A percentile compares a stretch with the other conserved stretches of the same genome.
Evolutionary conservation across 495 filamentous ascomycete genomes (phyloP).

Genomic region (Xylaria nigripes): DNA sequence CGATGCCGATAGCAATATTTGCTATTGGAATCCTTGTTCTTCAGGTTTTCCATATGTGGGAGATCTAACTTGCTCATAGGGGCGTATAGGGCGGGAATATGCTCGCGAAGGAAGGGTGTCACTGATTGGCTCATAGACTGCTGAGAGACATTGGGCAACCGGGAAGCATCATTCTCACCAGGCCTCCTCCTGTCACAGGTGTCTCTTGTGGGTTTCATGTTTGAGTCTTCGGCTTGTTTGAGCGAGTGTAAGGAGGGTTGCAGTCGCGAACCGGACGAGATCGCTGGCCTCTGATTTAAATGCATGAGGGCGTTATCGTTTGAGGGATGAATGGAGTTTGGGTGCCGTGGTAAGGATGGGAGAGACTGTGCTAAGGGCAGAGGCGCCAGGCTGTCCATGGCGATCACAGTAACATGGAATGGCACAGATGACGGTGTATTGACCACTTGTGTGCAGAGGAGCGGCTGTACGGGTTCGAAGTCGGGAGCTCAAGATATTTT

Average conservation of each 20-base stretch:
- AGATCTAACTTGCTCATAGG: slow-evolving; percentile 47
- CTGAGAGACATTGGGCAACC: slow-evolving; percentile 38
- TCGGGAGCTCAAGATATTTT: background rate
- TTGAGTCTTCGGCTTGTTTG: slow-evolving; percentile 11
- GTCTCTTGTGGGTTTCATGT: slow-evolving; percentile 26
- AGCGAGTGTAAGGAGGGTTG: background rate
- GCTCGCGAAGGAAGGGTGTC: slow-evolving; percentile 74
- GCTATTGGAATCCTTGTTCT: slow-evolving; percentile 58
- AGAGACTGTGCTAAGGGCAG: background rate
- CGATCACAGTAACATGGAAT: background rate
- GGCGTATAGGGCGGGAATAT: slow-evolving; percentile 78
- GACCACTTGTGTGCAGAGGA: background rate
- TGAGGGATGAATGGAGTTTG: background rate
- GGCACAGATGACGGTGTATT: background rate
- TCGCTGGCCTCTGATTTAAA: slow-evolving; percentile 7
- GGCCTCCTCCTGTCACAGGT: slow-evolving; percentile 34
- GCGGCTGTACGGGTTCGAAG: background rate
- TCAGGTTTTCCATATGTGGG: slow-evolving; percentile 29
- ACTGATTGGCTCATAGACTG: slow-evolving; percentile 49
- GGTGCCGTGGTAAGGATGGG: background rate
- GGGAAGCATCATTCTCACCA: slow-evolving; percentile 32
- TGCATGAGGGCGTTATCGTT: background rate
- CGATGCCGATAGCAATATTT: slow-evolving; percentile 94
- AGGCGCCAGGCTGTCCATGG: slow-evolving; percentile 8
- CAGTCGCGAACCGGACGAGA: background rate